These are phyloP conservation scores for Corynascus novoguineensis DNA, from an alignment of 495 filamentous ascomycete species.

Conservation along the genomic window DNA sequence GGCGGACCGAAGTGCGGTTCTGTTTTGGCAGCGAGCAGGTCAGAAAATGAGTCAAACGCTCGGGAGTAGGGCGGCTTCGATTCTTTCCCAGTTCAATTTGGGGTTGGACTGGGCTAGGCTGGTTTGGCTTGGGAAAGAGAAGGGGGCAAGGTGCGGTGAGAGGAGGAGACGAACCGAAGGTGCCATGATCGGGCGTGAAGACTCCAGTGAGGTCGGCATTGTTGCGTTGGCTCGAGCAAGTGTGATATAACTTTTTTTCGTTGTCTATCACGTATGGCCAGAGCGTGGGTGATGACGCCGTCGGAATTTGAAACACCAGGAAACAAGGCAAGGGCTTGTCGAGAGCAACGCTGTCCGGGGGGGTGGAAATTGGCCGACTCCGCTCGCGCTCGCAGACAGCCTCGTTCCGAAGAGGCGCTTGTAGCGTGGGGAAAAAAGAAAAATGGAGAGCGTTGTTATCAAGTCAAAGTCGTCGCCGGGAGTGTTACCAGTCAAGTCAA, in stretches of 20 bases:
- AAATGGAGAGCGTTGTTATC: neutral
- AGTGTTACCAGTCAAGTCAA: neutral
- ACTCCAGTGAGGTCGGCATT: slow-evolving; percentile 66
- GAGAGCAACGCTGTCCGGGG: neutral
- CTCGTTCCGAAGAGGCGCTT: no score
- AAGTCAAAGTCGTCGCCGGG: neutral
- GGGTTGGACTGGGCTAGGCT: slow-evolving; percentile 8
- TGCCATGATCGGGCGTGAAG: slow-evolving; percentile 70
- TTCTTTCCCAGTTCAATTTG: slow-evolving; percentile 4
- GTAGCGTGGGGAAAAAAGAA: neutral
- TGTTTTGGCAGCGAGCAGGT: slow-evolving; percentile 7
- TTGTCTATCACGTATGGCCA: no score
- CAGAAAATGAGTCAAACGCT: no score
- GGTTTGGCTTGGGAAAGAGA: neutral
- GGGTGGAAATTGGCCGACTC: neutral
- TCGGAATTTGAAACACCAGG: slow-evolving; percentile 15
- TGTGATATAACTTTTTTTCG: slow-evolving; percentile 7
- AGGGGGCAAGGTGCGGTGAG: neutral
- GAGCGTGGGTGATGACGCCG: slow-evolving; percentile 4
- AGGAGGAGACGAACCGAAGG: slow-evolving; percentile 54
- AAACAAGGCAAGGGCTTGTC: neutral
- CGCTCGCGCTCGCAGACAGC: neutral
- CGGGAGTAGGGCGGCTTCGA: neutral
- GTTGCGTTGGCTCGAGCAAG: slow-evolving; percentile 23
- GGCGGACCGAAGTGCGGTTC: slow-evolving; percentile 68